phyloP scores from a whole-genome alignment of 805 yeast species.

The Jamesozyma piceae region DNA sequence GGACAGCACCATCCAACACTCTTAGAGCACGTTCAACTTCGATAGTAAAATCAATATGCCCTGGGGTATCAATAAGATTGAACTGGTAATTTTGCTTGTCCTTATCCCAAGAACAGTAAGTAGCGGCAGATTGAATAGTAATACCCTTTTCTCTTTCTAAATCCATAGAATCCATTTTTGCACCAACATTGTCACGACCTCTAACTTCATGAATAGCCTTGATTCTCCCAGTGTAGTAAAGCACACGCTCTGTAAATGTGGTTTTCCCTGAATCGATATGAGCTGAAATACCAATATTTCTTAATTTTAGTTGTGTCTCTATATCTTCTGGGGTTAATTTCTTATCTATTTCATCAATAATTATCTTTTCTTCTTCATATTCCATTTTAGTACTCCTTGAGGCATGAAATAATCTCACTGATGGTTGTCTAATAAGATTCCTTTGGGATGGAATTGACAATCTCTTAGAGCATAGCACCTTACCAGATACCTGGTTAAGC shows the following conservation, averaged over 20 bases:
- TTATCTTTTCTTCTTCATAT: slow-evolving; percentile 66
- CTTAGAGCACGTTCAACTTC: slow-evolving; percentile 98
- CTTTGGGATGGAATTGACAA: neutral
- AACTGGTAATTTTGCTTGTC: slow-evolving; percentile 63
- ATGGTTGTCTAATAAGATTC: neutral
- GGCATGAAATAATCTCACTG: slow-evolving; percentile 10
- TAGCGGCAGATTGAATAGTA: slow-evolving; percentile 97
- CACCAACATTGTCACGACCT: slow-evolving; percentile 96
- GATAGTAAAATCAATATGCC: slow-evolving; percentile 96
- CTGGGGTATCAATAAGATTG: slow-evolving; percentile 96
- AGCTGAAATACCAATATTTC: slow-evolving; percentile 96
- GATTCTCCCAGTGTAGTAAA: slow-evolving; percentile 93
- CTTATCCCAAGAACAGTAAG: slow-evolving; percentile 93
- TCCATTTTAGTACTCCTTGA: slow-evolving; percentile 22
- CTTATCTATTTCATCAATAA: slow-evolving; percentile 48
- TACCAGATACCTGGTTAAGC: neutral
- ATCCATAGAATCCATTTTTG: slow-evolving; percentile 99
- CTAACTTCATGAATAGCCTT: slow-evolving; percentile 94
- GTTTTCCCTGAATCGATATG: slow-evolving; percentile 98
- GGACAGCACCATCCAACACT: slow-evolving; percentile 95
- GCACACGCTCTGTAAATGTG: slow-evolving; percentile 93
- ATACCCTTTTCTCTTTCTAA: slow-evolving; percentile 97
- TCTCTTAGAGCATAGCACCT: neutral
- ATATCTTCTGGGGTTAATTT: slow-evolving; percentile 44
- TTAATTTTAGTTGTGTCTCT: slow-evolving; percentile 45